A percentile compares a stretch with the other conserved stretches of the same genome.
phyloP scores from a whole-genome alignment of 1,284 basidiomycete species.

The Pisolithus thermaeus region DNA sequence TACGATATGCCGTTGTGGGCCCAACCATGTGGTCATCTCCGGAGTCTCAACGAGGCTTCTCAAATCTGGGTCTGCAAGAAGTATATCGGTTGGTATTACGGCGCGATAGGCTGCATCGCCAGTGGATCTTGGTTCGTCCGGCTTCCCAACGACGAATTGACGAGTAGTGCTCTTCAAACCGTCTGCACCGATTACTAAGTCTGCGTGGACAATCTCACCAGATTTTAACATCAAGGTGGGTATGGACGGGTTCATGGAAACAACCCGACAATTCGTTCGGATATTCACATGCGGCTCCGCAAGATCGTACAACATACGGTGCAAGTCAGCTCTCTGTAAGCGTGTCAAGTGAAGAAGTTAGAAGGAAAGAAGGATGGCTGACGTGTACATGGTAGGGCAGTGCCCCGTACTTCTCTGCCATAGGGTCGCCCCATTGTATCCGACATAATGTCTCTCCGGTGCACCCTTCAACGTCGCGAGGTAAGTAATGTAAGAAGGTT shows the following conservation, averaged over 20 bases:
- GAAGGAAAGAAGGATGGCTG: slow-evolving; percentile 1
- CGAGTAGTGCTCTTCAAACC: slow-evolving; percentile 17
- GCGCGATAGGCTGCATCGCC: slow-evolving; percentile 38
- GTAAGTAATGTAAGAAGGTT: too few species aligned
- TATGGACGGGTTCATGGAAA: too few species aligned
- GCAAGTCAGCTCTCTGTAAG: slow-evolving; percentile 40
- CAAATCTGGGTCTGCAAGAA: slow-evolving; percentile 32
- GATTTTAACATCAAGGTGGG: too few species aligned
- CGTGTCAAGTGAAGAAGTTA: slow-evolving; percentile 1
- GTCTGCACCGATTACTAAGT: too few species aligned
- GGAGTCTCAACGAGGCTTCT: slow-evolving; percentile 13
- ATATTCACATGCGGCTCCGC: too few species aligned
- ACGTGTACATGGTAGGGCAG: slow-evolving; percentile 53
- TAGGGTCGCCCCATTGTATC: slow-evolving; percentile 37
- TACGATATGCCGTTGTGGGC: slow-evolving; percentile 14
- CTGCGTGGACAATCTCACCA: too few species aligned
- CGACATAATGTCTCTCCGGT: slow-evolving; percentile 31
- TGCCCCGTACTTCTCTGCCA: slow-evolving; percentile 38
- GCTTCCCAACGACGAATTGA: slow-evolving; percentile 36
- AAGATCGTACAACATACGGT: too few species aligned
- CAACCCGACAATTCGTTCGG: too few species aligned
- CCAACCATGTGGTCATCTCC: too few species aligned
- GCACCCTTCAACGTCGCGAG: too few species aligned
- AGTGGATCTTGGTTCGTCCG: slow-evolving; percentile 32
- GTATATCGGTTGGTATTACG: slow-evolving; percentile 26